A percentile compares a stretch with the other conserved stretches of the same genome.
phyloP scores from a whole-genome alignment of 345 rosid species.

The Cardamine occulta region DNA sequence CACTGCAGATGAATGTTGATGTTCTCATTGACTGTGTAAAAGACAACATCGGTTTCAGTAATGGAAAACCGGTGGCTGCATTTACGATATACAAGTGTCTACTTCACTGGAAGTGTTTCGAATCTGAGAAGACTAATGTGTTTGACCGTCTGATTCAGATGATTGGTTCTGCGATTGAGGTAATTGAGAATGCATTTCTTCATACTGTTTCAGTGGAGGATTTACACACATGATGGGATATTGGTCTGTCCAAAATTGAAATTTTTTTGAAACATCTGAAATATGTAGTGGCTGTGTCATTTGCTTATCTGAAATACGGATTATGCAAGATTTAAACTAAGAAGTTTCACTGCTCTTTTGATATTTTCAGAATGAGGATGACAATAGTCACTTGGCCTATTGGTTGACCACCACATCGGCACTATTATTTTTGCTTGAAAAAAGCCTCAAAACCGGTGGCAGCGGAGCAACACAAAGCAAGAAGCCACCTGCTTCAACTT shows the following conservation, averaged over 20 bases:
- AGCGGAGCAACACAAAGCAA: constrained; percentile 67
- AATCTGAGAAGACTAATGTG: constrained; percentile 95
- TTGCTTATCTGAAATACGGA: background rate
- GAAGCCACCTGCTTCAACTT: constrained; percentile 76
- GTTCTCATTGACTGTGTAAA: constrained; percentile 83
- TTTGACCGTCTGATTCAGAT: constrained; percentile 97
- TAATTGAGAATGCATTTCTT: constrained; percentile 39
- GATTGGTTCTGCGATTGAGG: constrained; percentile 99
- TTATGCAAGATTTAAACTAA: constrained; percentile 11
- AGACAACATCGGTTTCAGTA: constrained; percentile 84
- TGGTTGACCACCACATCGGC: constrained; percentile 95
- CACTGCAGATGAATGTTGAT: constrained; percentile 82
- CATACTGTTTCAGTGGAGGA: background rate
- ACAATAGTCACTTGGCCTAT: constrained; percentile 93
- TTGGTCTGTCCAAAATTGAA: too few species aligned
- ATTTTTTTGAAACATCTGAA: background rate
- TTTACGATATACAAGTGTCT: constrained; percentile 94
- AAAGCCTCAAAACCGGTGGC: constrained; percentile 77
- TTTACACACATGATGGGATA: background rate
- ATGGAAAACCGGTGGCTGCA: constrained; percentile 94
- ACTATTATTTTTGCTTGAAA: constrained; percentile 86
- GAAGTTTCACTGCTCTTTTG: constrained; percentile 9
- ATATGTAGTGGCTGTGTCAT: background rate
- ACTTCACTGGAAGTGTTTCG: constrained; percentile 96
- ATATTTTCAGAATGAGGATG: constrained; percentile 80